phyloP scores from a whole-genome alignment of 495 filamentous ascomycete genomes.

The Xylaria venustula region DNA sequence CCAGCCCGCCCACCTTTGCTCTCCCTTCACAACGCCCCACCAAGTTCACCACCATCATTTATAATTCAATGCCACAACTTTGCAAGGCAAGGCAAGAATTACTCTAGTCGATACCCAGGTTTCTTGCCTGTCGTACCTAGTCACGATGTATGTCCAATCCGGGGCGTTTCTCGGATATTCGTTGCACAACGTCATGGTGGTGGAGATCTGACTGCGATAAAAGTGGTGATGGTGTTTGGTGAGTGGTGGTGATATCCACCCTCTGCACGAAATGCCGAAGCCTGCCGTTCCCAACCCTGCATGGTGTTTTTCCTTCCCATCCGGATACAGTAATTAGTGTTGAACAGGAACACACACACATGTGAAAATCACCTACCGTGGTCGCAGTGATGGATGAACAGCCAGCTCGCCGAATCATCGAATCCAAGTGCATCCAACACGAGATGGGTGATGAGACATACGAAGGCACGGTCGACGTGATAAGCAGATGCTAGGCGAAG shows the following conservation, averaged over 20 bases:
- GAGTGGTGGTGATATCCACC: conserved; percentile 1
- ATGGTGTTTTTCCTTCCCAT: background rate
- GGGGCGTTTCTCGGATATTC: background rate
- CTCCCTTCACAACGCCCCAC: too few species aligned
- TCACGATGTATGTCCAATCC: background rate
- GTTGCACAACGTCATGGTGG: conserved; percentile 2
- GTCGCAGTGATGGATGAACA: background rate
- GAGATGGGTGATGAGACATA: conserved; percentile 11
- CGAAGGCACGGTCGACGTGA: background rate
- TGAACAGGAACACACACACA: too few species aligned
- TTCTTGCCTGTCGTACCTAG: background rate
- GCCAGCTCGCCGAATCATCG: background rate
- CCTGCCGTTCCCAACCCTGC: conserved; percentile 11
- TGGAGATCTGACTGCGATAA: background rate
- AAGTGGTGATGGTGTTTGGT: background rate
- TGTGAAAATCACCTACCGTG: conserved; percentile 1
- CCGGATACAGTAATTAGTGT: too few species aligned
- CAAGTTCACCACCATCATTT: background rate
- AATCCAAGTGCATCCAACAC: conserved; percentile 1
- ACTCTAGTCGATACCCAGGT: background rate
- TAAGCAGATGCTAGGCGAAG: background rate
- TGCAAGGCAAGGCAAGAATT: background rate
- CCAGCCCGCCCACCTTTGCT: background rate
- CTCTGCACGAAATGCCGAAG: conserved; percentile 11
- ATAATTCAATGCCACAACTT: background rate